Base-by-base conservation (phyloP, 2,329 filamentous ascomycete species). In the Metarhizium brunneum region DNA sequence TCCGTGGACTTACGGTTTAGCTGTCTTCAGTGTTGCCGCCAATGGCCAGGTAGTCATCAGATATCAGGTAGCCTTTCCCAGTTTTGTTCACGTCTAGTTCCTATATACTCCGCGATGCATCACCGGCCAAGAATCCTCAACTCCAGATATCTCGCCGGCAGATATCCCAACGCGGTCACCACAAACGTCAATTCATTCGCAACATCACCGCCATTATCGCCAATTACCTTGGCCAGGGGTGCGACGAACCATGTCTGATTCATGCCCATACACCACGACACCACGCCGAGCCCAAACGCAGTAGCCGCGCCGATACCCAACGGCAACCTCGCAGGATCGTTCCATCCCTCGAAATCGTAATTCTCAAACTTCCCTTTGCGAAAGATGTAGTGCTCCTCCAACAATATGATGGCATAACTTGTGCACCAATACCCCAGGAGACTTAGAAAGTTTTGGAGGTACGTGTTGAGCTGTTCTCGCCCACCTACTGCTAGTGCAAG, bases 141-240 rank as follows among this genome's bases (percentile, higher is more conserved):
- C 63, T 76, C 75, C 2, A 74, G 50, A 65, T 70, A 74, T 13
- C 74, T 66, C 2, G 75, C 66, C 2, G 72, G 72, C 4, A 70
- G 25, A 57, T 76, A 77, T 25, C 63, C 65, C 30, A 76, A 16
- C 1, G 62, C 69, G 8, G 73, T 74, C 18, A 78, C 65, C 20
- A 73, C 73, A 61, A 84, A 77, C 1, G 63, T 63, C 50, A 64
- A 57, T 52, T 64, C 58, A 47, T 60, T 64, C 0, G 80, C 81
- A 63, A 82, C 68, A 67, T 85, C 82, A 54, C 84, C 82, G 2
- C 82, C 82, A 60, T 81, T 76, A 54, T 83, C 80, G 0, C 81
- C 81, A 11, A 81, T 81, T 14, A 58, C 70, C 63, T 71, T 67
- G 1, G 79, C 80, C 60, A 83, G 77, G 1, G 80, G 79, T 0